Percentiles rank a stretch among this genome's conserved stretches.
These are phyloP conservation scores for Elsinoe australis DNA, from an alignment of 2,329 filamentous ascomycete species.

Conservation along the genomic window DNA sequence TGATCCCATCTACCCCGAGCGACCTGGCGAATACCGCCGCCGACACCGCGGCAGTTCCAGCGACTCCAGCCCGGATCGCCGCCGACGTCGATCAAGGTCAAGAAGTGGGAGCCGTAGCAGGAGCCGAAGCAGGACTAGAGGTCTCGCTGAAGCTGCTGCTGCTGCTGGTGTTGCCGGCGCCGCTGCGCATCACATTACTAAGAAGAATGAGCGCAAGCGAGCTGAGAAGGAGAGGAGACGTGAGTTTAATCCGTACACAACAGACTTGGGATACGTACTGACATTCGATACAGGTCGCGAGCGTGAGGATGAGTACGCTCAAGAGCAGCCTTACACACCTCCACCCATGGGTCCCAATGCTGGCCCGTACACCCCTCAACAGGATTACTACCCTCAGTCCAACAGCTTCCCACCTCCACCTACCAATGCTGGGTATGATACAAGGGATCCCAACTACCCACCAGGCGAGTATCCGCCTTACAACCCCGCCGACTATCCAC, in stretches of 20 bases:
- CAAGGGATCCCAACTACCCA: slow-evolving; percentile 26
- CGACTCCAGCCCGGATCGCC: slow-evolving; percentile 35
- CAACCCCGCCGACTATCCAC: slow-evolving; percentile 40
- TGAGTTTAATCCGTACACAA: slow-evolving; percentile 31
- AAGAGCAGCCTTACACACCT: slow-evolving; percentile 28
- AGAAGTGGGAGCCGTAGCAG: slow-evolving; percentile 32
- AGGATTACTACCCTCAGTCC: slow-evolving; percentile 37
- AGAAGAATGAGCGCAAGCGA: slow-evolving; percentile 50
- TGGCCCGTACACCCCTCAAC: slow-evolving; percentile 25
- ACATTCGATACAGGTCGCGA: slow-evolving; percentile 22
- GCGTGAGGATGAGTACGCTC: slow-evolving; percentile 23
- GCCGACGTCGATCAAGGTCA: slow-evolving; percentile 28
- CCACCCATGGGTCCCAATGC: slow-evolving; percentile 31
- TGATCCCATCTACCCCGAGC: slow-evolving; percentile 53
- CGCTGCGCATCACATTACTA: slow-evolving; percentile 48
- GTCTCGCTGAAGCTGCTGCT: slow-evolving; percentile 48
- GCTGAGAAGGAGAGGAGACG: slow-evolving; percentile 45
- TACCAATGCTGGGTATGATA: slow-evolving; percentile 23
- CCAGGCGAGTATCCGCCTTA: slow-evolving; percentile 30
- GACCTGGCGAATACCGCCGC: slow-evolving; percentile 37
- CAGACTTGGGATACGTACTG: background rate
- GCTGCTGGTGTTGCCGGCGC: slow-evolving; percentile 52
- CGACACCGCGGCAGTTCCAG: slow-evolving; percentile 38
- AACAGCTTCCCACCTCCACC: slow-evolving; percentile 45
- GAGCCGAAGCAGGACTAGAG: slow-evolving; percentile 43